Evolutionary conservation across 2,329 filamentous ascomycete genomes (phyloP).

Genomic region (Pseudogymnoascus sp.): DNA sequence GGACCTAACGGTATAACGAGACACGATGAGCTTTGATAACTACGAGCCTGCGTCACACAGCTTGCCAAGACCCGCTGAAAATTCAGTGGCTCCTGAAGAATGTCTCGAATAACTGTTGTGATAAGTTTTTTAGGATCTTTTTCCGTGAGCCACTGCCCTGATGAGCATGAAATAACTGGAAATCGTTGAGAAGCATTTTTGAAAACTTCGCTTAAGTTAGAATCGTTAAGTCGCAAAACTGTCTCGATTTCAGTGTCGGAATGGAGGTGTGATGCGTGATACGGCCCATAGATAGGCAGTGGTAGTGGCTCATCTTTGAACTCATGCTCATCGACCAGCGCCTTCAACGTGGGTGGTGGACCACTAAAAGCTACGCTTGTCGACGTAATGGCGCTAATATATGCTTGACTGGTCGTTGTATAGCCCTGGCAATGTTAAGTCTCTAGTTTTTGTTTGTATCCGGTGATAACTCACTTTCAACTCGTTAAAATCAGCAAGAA

Average conservation of each 20-base stretch:
- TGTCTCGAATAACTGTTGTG: constrained; percentile 36
- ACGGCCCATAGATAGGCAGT: constrained; percentile 47
- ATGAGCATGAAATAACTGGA: constrained; percentile 43
- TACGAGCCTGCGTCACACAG: constrained; percentile 36
- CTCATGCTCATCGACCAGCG: constrained; percentile 33
- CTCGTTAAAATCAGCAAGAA: constrained; percentile 49
- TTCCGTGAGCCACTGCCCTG: constrained; percentile 32
- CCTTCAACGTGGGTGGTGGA: constrained; percentile 40
- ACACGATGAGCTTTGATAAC: constrained; percentile 34
- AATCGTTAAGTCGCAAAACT: constrained; percentile 38
- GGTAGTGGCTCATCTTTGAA: constrained; percentile 37
- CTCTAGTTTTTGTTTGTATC: background rate
- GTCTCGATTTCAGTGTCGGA: constrained; percentile 35
- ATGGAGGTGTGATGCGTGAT: constrained; percentile 48
- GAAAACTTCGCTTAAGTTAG: constrained; percentile 33
- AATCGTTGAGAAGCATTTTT: constrained; percentile 37
- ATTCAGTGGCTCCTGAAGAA: constrained; percentile 40
- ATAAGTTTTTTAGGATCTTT: constrained; percentile 7
- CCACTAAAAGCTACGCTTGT: constrained; percentile 46
- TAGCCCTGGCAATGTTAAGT: constrained; percentile 11
- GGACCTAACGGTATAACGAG: constrained; percentile 43
- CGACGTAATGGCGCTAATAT: constrained; percentile 44
- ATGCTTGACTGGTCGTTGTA: constrained; percentile 28
- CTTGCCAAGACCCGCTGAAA: constrained; percentile 42
- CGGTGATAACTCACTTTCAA: constrained; percentile 35